Base-by-base conservation (phyloP, 2,329 filamentous ascomycete genomes). In the Didymella lethalis region DNA sequence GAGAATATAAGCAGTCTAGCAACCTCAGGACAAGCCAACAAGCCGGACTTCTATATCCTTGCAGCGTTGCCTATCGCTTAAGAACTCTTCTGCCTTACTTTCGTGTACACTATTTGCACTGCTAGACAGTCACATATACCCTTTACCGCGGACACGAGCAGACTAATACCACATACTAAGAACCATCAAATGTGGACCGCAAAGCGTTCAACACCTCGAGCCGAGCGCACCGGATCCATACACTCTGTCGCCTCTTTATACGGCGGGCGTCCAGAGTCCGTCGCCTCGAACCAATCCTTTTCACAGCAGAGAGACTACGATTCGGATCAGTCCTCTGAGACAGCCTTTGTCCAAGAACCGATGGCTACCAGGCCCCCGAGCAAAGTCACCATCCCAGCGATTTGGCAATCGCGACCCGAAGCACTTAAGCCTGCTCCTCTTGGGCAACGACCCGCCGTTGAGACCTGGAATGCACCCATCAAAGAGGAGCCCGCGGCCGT, bases 231-330 rank as follows among this genome's bases (percentile, higher is more conserved):
- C 48, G 48, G 64, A 18, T 75, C 73, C 8, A 61, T 75, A 20
- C 66, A 76, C 54, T 75, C 73, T 4, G 50, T 76, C 38, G 67
- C 59, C 4, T 75, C 74, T 7, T 52, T 75, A 23, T 69, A 72
- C 32, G 48, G 57, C 4, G 65, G 68, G 32, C 70, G 69, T 2
- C 65, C 68, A 11, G 59, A 61, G 28, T 72, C 72, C 1, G 67
- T 73, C 45, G 54, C 54, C 16, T 75, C 72, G 28, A 68, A 66
- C 26, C 67, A 68, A 38, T 49, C 68, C 4, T 63, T 62, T 14
- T 65, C 59, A 31, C 65, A 70, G n/a, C 54, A 64, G 6, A 54
- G 40, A 53, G 69, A 63, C 20, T 75, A 75, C 65, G 74, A 76
- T 16, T 75, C 72, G 1, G 73, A 76, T 56, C 65, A 65, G 26